These are phyloP conservation scores for Solanum paucissectum DNA, from an alignment of 257 asterid species.

Conservation along the genomic window DNA sequence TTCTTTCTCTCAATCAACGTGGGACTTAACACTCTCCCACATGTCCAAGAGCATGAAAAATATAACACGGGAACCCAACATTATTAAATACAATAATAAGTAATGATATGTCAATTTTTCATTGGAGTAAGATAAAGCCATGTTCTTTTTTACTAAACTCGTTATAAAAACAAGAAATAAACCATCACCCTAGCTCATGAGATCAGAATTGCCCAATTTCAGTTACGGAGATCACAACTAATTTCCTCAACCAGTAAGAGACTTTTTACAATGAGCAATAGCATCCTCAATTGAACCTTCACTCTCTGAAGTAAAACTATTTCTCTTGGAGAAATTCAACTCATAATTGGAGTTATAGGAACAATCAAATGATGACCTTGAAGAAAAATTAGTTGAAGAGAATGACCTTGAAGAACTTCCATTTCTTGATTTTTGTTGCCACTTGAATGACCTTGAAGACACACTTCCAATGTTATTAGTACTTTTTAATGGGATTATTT, in stretches of 20 bases:
- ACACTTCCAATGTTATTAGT: neutral
- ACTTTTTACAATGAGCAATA: slow-evolving; percentile 62
- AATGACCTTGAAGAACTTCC: slow-evolving; percentile 1
- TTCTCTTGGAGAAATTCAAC: slow-evolving; percentile 19
- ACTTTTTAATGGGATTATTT: neutral
- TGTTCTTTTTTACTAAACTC: neutral
- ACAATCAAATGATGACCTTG: slow-evolving; percentile 21
- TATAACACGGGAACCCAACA: neutral
- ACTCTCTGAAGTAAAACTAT: slow-evolving; percentile 13
- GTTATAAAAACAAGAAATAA: too few relatives aligned
- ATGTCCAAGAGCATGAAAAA: neutral
- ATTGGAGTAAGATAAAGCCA: neutral
- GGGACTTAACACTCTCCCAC: neutral
- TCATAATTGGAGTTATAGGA: slow-evolving; percentile 24
- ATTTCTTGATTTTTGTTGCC: slow-evolving; percentile 3
- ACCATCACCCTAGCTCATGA: neutral
- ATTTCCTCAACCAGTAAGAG: slow-evolving; percentile 6
- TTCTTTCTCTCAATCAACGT: neutral
- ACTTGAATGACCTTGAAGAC: slow-evolving; percentile 7
- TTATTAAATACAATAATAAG: neutral
- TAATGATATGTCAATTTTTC: neutral
- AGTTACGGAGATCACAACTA: neutral
- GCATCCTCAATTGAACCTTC: slow-evolving; percentile 56
- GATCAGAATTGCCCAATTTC: neutral
- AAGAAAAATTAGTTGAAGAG: slow-evolving; percentile 21